phyloP scores from a whole-genome alignment of 176 grass and related monocot species.

The Aechmea fasciata region DNA sequence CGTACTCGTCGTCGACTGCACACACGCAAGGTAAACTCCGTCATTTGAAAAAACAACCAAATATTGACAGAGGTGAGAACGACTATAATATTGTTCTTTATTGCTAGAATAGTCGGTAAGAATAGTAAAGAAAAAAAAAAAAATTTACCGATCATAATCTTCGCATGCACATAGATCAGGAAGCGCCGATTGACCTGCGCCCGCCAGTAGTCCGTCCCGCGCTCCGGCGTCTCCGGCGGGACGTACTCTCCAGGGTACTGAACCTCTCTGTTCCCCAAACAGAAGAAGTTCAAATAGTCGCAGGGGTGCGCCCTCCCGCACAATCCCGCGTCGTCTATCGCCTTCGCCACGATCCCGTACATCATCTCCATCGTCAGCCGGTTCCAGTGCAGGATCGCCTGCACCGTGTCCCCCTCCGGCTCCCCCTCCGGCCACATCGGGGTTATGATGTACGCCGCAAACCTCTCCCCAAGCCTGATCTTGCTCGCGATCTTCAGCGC shows the following conservation, averaged over 20 bases:
- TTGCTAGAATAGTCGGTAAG: no score
- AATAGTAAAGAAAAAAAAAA: no score
- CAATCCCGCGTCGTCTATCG: constrained; percentile 61
- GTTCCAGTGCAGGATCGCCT: constrained; percentile 57
- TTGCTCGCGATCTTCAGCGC: constrained; percentile 71
- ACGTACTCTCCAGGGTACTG: constrained; percentile 30
- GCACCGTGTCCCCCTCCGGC: constrained; percentile 41
- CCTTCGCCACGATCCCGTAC: constrained; percentile 50
- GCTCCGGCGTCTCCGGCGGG: constrained; percentile 35
- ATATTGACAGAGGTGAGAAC: no score
- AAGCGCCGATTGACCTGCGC: constrained; percentile 55
- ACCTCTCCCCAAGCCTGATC: constrained; percentile 52
- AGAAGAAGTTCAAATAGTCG: constrained; percentile 97
- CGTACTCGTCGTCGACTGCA: constrained; percentile 77
- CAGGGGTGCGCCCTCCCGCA: constrained; percentile 54
- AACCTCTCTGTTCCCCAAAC: constrained; percentile 70
- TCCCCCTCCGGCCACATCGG: constrained; percentile 89
- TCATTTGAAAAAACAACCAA: no score
- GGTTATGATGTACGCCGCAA: constrained; percentile 63
- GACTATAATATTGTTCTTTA: no score
- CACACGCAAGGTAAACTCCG: not conserved
- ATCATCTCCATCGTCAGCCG: constrained; percentile 72
- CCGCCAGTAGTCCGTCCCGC: constrained; percentile 53
- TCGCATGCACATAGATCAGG: constrained; percentile 83
- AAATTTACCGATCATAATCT: constrained; percentile 78